Evolutionary conservation across 495 filamentous ascomycete species (phyloP).

Genomic region (Tetracladium marchalianum): DNA sequence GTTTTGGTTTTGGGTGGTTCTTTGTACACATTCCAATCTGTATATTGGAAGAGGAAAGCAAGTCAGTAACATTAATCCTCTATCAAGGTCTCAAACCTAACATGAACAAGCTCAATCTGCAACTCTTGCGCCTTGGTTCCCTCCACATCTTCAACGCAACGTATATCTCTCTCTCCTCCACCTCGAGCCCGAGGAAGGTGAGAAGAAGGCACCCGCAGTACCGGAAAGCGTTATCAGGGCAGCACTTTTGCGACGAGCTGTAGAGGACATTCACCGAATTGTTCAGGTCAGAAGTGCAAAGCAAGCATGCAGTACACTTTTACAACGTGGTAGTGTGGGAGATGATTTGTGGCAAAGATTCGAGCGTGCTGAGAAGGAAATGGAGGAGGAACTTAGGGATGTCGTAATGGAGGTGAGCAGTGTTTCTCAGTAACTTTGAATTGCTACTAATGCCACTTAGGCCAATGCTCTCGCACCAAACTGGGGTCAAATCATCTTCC

Average conservation of each 20-base stretch:
- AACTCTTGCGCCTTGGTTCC: slow-evolving; percentile 87
- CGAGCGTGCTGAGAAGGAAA: slow-evolving; percentile 85
- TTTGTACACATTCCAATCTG: slow-evolving; percentile 78
- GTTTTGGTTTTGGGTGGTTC: slow-evolving; percentile 78
- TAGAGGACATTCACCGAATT: slow-evolving; percentile 84
- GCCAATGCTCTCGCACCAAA: slow-evolving; percentile 78
- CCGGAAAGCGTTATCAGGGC: slow-evolving; percentile 83
- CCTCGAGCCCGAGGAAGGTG: slow-evolving; percentile 57
- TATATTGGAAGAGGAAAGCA: slow-evolving; percentile 91
- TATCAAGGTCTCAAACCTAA: too few species aligned
- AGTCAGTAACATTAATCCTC: slow-evolving; percentile 39
- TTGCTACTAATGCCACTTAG: slow-evolving; percentile 28
- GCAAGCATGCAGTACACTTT: slow-evolving; percentile 66
- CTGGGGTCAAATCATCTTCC: slow-evolving; percentile 94
- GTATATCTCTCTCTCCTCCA: slow-evolving; percentile 90
- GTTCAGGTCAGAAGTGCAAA: slow-evolving; percentile 79
- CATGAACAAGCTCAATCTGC: slow-evolving; percentile 48
- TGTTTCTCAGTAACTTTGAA: not conserved
- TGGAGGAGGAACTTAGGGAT: slow-evolving; percentile 90
- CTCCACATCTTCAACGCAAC: slow-evolving; percentile 78
- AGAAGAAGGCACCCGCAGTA: slow-evolving; percentile 58
- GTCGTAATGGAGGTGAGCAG: slow-evolving; percentile 76
- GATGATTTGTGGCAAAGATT: slow-evolving; percentile 97
- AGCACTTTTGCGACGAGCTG: slow-evolving; percentile 79
- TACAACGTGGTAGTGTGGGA: slow-evolving; percentile 86